A percentile compares a stretch with the other conserved stretches of the same genome.
Conservation (phyloP, 345 rosid genomes). For the Pistacia atlantica region DNA sequence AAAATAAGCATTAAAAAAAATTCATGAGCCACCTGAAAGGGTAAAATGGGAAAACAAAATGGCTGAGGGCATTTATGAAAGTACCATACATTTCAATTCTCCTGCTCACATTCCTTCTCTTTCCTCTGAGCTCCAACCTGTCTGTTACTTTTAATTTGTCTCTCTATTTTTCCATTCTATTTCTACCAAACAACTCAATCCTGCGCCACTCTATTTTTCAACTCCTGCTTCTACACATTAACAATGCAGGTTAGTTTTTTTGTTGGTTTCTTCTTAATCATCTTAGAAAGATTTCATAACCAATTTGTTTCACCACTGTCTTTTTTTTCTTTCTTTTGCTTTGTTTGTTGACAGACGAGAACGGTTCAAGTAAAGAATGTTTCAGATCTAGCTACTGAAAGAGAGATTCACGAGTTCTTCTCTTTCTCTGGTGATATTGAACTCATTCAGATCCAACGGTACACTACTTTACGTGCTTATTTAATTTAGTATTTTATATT, state of each 20-base stretch:
- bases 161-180: constrained; percentile 8
- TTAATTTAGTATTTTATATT: background rate
- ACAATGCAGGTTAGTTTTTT: constrained; percentile 25
- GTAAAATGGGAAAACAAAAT: background rate
- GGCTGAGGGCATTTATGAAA: constrained; percentile 17
- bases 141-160: constrained; percentile 1
- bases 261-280: background rate
- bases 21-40: background rate
- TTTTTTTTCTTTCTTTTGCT: background rate
- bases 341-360: constrained; percentile 47
- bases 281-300: background rate
- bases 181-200: background rate
- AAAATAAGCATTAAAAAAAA: background rate
- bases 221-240: background rate
- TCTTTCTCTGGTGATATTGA: constrained; percentile 94
- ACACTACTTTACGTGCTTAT: background rate
- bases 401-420: constrained; percentile 99
- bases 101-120: constrained; percentile 1
- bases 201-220: background rate
- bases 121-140: background rate
- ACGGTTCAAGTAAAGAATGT: constrained; percentile 77
- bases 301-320: background rate
- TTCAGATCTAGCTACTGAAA: constrained; percentile 95
- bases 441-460: constrained; percentile 65
- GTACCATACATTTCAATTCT: background rate